Conservation (phyloP, 768 basidiomycete genomes). For the Strobilomyces confusus region DNA sequence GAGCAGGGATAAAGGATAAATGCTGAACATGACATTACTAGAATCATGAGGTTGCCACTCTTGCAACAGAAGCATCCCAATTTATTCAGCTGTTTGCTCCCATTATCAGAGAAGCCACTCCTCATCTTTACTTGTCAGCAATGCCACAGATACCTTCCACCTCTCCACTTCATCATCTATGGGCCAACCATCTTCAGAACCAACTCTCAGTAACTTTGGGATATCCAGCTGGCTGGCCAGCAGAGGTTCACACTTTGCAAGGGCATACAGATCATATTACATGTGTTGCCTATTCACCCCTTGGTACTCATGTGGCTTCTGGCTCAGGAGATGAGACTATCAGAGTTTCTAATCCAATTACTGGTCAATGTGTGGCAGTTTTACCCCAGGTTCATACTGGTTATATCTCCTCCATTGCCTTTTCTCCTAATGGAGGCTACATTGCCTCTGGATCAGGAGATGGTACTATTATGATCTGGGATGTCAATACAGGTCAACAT, state of each 20-base stretch:
- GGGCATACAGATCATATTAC: conserved; percentile 11
- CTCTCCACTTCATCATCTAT: conserved; percentile 23
- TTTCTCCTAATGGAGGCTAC: conserved; percentile 25
- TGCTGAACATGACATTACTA: conserved; percentile 5
- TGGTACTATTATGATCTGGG: conserved; percentile 17
- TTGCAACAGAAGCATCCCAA: conserved; percentile 22
- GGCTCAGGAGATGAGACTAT: conserved; percentile 21
- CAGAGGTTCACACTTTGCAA: conserved; percentile 13
- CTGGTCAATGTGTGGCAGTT: conserved; percentile 13
- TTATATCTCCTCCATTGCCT: conserved; percentile 1
- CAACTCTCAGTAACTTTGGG: conserved; percentile 13
- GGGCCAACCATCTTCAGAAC: conserved; percentile 17
- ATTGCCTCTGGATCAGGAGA: conserved; percentile 17
- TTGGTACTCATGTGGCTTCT: conserved; percentile 24
- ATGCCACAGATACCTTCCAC: conserved; percentile 31
- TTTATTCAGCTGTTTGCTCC: conserved; percentile 32
- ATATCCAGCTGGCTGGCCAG: conserved; percentile 12
- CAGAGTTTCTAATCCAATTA: conserved; percentile 16
- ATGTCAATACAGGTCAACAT: conserved; percentile 13
- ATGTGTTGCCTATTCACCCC: conserved; percentile 22
- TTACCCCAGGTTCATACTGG: neutral
- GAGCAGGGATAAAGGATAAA: neutral
- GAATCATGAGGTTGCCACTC: conserved; percentile 10
- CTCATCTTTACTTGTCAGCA: conserved; percentile 40
- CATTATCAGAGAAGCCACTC: conserved; percentile 29